These are phyloP conservation scores for Naganishia vaughanmartiniae DNA, from an alignment of 768 basidiomycete genomes.

Conservation along the genomic window DNA sequence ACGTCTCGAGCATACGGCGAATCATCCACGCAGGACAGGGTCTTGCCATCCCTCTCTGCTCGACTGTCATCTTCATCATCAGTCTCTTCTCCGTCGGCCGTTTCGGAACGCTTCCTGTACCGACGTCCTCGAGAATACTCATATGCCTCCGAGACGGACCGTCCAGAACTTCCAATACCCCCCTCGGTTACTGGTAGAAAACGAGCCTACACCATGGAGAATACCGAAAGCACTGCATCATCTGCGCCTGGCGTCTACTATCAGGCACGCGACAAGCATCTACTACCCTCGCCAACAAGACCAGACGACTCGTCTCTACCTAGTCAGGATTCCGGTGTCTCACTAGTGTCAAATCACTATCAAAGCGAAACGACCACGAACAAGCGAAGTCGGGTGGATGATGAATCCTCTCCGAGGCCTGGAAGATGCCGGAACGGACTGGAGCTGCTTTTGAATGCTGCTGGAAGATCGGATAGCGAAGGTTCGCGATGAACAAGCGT, in stretches of 20 bases:
- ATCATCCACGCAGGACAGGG: conserved; percentile 4
- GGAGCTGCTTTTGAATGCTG: conserved; percentile 31
- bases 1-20: background rate
- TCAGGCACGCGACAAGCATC: conserved; percentile 16
- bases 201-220: conserved; percentile 8
- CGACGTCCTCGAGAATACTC: conserved; percentile 6
- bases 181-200: conserved; percentile 6
- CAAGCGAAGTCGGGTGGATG: background rate
- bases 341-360: background rate
- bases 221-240: background rate
- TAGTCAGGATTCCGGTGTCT: background rate
- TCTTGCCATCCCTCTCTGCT: background rate
- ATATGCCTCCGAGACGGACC: background rate
- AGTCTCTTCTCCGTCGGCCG: conserved; percentile 8
- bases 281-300: conserved; percentile 2
- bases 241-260: conserved; percentile 4
- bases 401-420: background rate
- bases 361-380: background rate
- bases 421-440: conserved; percentile 17
- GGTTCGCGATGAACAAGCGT: background rate
- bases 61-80: conserved; percentile 14
- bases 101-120: conserved; percentile 5
- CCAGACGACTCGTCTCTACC: background rate
- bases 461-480: conserved; percentile 18
- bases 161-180: background rate